phyloP scores from a whole-genome alignment of 176 grass and related monocot genomes.

The Triticum timopheevii region DNA sequence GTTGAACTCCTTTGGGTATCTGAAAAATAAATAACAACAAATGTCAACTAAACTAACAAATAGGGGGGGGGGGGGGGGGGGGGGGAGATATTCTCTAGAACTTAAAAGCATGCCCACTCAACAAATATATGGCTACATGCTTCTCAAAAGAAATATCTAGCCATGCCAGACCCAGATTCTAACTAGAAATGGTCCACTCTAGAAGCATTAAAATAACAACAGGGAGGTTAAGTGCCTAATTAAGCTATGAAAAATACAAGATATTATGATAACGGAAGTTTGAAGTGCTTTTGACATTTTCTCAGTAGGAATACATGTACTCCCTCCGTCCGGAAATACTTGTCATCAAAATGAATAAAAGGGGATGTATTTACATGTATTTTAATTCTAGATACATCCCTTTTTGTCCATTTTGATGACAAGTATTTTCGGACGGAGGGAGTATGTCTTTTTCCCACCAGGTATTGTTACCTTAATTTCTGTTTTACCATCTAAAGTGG shows the following conservation, averaged over 20 bases:
- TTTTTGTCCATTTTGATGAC: no score
- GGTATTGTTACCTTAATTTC: conserved; percentile 67
- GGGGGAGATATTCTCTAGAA: not conserved
- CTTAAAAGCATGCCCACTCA: not conserved
- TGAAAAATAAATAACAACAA: conserved; percentile 33
- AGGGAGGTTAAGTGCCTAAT: not conserved
- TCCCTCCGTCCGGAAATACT: no score
- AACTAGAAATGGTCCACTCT: not conserved
- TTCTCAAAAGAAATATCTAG: conserved; percentile 5
- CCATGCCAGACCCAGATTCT: not conserved
- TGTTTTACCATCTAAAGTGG: conserved; percentile 70
- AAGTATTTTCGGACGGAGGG: no score
- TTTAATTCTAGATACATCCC: no score
- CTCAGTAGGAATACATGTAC: conserved; percentile 1
- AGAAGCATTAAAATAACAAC: conserved; percentile 5
- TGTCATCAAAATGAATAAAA: no score
- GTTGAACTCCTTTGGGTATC: conserved; percentile 95
- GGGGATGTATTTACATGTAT: no score
- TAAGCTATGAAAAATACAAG: not conserved
- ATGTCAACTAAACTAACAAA: conserved; percentile 14
- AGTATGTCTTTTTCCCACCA: not conserved
- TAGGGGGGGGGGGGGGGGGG: not conserved
- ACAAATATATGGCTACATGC: conserved; percentile 18
- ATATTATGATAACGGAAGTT: not conserved
- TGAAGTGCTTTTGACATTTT: not conserved